Evolutionary conservation across 1,139 yeast genomes (phyloP), one percentile per base, ranked within the genome.

Genomic region (Pichia terricola): DNA sequence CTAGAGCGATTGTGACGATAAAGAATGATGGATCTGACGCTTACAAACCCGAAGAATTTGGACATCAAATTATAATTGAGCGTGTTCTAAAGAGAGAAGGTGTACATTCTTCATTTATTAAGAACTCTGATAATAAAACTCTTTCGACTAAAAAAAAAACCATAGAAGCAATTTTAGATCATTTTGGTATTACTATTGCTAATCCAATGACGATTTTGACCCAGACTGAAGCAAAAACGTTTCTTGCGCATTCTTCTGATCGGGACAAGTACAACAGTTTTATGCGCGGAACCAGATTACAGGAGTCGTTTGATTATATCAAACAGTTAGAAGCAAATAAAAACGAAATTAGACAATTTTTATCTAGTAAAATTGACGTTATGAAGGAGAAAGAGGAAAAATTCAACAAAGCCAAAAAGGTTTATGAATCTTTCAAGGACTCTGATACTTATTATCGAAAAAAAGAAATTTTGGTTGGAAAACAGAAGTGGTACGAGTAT

Each of bases 181-280:
- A 72, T 50, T 87, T 83, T 58, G 79, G 83, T 39, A 81, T 91
- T 40, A 79, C 88, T 3, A 81, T 91, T 26, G 94, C 83, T 54
- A 94, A 94, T 56, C 97, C 97, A 6, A 77, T 94, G 74, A 87
- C 95, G 2, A 85, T 94, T 55, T 68, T 94, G 42, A 86, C 95
- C 0, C 99, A 94, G 61, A 97, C 94, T 55, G 85, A 82, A 49
- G 98, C 99, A 1, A 74, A 96, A 52, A 85, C 91, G 27, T 91
- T 94, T 58, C 67, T 94, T 45, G 82, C 94, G 0, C 77, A 79
- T 28, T 77, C 91, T 4, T 72, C 84, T 3, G 84, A 85, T 46
- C 70, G 70, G 38, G 79, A 76, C 41, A 86, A 88, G 60, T 89
- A 79, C 60, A 71, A 70, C 27, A 81, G 76, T 55, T 86, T 87